These are phyloP conservation scores for Iberis amara DNA, from an alignment of 441 rosid genomes.

Conservation along the genomic window DNA sequence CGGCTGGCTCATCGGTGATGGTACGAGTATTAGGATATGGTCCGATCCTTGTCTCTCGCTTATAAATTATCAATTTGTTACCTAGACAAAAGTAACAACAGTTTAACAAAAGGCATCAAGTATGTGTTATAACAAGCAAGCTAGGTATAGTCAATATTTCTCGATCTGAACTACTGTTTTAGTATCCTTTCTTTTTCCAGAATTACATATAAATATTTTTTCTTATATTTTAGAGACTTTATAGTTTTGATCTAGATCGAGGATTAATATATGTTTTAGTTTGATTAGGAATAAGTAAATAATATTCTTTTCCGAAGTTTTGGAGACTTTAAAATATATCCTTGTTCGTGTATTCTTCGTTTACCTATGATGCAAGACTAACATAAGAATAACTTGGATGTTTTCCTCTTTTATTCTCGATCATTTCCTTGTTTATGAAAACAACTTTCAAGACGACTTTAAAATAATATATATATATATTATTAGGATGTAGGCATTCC, in stretches of 20 bases:
- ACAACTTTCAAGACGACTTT: not conserved
- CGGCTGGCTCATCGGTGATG: too few species aligned
- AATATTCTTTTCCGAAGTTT: conserved; percentile 6
- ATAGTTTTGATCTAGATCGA: not conserved
- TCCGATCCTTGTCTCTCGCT: too few species aligned
- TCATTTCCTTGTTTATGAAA: not conserved
- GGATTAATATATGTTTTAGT: not conserved
- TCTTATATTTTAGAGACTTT: not conserved
- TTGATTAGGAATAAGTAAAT: not conserved
- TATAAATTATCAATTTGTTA: conserved; percentile 38
- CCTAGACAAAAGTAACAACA: conserved; percentile 30
- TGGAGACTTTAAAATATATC: conserved; percentile 9
- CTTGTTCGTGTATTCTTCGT: conserved; percentile 10
- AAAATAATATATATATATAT: not conserved
- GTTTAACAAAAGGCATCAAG: conserved; percentile 30
- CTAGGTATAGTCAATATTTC: not conserved
- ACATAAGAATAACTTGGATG: conserved; percentile 21
- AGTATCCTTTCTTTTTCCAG: not conserved
- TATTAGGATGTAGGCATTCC: too few species aligned
- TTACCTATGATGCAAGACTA: conserved; percentile 26
- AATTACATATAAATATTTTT: not conserved
- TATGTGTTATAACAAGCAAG: conserved; percentile 11
- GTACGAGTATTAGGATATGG: too few species aligned
- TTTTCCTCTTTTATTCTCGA: conserved; percentile 3
- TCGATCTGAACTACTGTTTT: not conserved